Conservation (phyloP, 2,329 filamentous ascomycete genomes). For the Fusarium haematococcum region DNA sequence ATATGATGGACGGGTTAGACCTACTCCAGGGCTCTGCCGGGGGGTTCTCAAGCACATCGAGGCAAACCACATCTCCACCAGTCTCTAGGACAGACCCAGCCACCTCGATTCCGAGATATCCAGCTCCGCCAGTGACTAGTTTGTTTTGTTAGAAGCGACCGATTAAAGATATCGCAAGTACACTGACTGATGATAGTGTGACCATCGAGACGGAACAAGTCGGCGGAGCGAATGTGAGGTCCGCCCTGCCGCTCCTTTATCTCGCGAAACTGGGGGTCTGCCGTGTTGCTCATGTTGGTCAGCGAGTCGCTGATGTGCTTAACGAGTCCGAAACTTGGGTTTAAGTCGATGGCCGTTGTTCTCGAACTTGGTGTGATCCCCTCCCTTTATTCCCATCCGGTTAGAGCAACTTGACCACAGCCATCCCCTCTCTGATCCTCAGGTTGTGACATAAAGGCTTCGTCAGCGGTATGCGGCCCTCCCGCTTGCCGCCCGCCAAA, state of each 20-base stretch:
- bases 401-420: not conserved
- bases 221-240: not conserved
- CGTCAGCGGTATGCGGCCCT: too few species aligned
- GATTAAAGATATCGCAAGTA: not conserved
- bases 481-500: too few species aligned
- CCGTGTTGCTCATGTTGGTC: slow-evolving; percentile 4
- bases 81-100: slow-evolving; percentile 42
- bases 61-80: slow-evolving; percentile 49
- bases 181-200: slow-evolving; percentile 3
- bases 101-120: slow-evolving; percentile 5
- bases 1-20: not conserved
- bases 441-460: too few species aligned
- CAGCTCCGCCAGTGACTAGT: slow-evolving; percentile 11
- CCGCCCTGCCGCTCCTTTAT: slow-evolving; percentile 4
- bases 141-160: not conserved
- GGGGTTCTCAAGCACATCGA: slow-evolving; percentile 42
- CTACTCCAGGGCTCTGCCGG: slow-evolving; percentile 34
- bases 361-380: too few species aligned
- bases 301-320: not conserved
- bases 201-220: slow-evolving; percentile 5
- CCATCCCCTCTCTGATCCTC: not conserved
- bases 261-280: slow-evolving; percentile 9
- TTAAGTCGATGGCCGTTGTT: not conserved
- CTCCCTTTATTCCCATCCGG: not conserved
- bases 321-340: not conserved